Evolutionary conservation across 345 rosid species (phyloP).

Genomic region (Carallia brachiata): DNA sequence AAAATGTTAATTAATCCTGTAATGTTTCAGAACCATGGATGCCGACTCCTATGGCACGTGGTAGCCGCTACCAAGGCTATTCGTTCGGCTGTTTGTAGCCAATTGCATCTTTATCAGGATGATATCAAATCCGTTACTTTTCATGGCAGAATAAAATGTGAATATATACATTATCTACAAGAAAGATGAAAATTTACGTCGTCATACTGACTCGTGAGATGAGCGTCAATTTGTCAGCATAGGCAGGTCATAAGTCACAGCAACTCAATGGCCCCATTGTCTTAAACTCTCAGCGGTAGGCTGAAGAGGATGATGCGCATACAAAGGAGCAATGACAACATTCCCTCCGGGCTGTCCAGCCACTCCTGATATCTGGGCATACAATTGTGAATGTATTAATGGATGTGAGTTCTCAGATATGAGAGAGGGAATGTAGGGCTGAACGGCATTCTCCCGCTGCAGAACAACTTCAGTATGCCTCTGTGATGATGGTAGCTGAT

Average conservation of each 20-base stretch:
- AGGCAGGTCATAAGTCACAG: not conserved
- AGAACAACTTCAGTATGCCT: conserved; percentile 26
- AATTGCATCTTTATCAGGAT: not conserved
- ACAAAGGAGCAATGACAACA: not conserved
- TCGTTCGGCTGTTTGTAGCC: too few relatives aligned
- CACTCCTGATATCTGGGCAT: conserved; percentile 5
- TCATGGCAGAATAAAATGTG: not conserved
- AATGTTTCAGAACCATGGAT: too few relatives aligned
- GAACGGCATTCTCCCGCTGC: conserved; percentile 24
- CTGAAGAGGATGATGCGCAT: not conserved
- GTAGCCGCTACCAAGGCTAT: not conserved
- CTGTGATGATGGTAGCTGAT: conserved; percentile 22
- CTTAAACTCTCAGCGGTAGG: not conserved
- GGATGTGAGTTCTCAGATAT: conserved; percentile 12
- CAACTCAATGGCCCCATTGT: not conserved
- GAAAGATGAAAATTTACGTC: not conserved
- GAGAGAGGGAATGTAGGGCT: conserved; percentile 13
- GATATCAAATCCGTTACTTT: not conserved
- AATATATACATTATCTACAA: not conserved
- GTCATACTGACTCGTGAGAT: not conserved
- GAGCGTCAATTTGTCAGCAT: not conserved
- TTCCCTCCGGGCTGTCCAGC: conserved; percentile 4
- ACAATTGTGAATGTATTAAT: conserved; percentile 1
- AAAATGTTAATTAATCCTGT: too few relatives aligned
- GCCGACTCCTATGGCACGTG: too few relatives aligned